phyloP scores from a whole-genome alignment of 108 stramenopile species.

The Schizochytrium sp. region DNA sequence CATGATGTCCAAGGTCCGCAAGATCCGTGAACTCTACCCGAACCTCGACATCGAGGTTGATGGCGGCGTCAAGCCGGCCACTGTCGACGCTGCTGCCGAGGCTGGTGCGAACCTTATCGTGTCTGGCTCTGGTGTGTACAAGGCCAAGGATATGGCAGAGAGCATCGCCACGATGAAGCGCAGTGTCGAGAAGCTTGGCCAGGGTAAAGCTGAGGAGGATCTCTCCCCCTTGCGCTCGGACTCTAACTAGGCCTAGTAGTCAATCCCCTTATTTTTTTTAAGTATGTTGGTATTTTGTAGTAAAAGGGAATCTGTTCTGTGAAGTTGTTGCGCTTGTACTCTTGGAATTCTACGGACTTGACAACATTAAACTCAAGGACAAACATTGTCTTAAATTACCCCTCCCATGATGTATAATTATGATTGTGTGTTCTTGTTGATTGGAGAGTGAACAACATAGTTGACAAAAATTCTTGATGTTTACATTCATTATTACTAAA shows the following conservation, averaged over 20 bases:
- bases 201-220: slow-evolving; percentile 73
- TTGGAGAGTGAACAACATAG: neutral
- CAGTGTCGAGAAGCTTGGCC: slow-evolving; percentile 75
- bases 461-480: neutral
- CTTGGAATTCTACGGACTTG: neutral
- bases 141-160: slow-evolving; percentile 75
- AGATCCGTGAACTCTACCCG: slow-evolving; percentile 79
- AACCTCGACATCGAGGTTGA: slow-evolving; percentile 88
- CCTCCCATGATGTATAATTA: neutral
- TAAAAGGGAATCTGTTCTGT: neutral
- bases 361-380: neutral
- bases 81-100: slow-evolving; percentile 83
- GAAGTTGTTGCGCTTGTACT: neutral
- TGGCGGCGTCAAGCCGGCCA: slow-evolving; percentile 86
- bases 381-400: neutral
- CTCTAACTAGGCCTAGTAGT: slow-evolving; percentile 52
- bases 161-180: slow-evolving; percentile 75
- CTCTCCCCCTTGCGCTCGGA: slow-evolving; percentile 70
- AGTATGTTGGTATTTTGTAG: neutral
- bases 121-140: slow-evolving; percentile 82
- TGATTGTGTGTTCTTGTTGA: neutral
- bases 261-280: neutral
- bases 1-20: slow-evolving; percentile 87
- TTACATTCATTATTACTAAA: neutral
- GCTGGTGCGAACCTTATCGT: slow-evolving; percentile 93